phyloP scores from a whole-genome alignment of 2,329 filamentous ascomycete genomes.

The Chaetomium strumarium region DNA sequence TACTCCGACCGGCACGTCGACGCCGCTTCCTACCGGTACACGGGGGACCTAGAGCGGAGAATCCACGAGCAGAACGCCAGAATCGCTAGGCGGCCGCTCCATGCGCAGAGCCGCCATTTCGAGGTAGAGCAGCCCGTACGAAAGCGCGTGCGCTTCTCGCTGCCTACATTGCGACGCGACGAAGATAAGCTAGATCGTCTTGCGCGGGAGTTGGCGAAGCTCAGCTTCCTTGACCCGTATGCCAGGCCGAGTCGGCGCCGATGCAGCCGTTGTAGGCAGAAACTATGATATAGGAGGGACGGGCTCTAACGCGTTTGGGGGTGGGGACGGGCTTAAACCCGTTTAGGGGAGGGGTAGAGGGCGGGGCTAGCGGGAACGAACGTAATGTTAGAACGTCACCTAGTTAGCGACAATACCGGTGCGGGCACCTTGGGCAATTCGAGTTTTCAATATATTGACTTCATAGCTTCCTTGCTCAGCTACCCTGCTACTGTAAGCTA shows the following conservation, averaged over 20 bases:
- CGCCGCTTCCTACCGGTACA: conserved; percentile 4
- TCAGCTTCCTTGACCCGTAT: conserved; percentile 7
- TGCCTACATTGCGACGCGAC: conserved; percentile 9
- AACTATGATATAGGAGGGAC: conserved; percentile 2
- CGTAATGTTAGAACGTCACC: conserved; percentile 1
- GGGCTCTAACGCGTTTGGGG: conserved; percentile 7
- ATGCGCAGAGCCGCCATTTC: conserved; percentile 6
- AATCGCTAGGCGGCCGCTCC: background rate
- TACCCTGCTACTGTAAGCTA: too few species aligned
- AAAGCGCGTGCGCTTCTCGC: conserved; percentile 10
- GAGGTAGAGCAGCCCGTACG: conserved; percentile 5
- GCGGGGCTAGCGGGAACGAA: background rate
- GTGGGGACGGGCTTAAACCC: background rate
- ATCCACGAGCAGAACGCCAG: conserved; percentile 7
- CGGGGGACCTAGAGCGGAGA: background rate
- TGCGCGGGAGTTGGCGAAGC: conserved; percentile 10
- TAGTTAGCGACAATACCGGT: background rate
- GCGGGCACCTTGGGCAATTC: conserved; percentile 1
- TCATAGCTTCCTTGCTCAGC: background rate
- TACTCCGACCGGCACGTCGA: conserved; percentile 7
- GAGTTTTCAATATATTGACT: conserved; percentile 4
- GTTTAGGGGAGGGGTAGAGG: conserved; percentile 3
- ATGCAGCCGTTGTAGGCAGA: conserved; percentile 9
- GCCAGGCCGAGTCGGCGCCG: background rate
- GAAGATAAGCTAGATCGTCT: conserved; percentile 7